Evolutionary conservation across 2,329 filamentous ascomycete species (phyloP).

Genomic region (Colletotrichum higginsianum): DNA sequence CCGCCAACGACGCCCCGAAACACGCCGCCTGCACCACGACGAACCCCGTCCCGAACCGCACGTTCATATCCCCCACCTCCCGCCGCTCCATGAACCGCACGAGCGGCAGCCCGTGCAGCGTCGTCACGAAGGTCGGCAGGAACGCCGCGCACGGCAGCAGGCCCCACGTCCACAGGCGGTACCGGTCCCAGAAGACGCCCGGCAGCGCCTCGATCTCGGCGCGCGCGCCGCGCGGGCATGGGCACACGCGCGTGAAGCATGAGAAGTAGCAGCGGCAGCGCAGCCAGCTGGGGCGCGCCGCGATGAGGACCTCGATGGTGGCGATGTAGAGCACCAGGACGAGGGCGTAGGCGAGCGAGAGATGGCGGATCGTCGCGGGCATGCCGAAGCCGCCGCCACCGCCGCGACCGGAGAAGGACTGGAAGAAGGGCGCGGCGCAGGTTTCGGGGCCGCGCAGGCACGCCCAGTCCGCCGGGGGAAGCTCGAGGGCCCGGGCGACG

Average conservation of each 20-base stretch:
- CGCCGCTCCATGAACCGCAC: constrained; percentile 9
- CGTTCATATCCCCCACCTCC: constrained; percentile 4
- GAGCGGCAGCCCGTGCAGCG: constrained; percentile 25
- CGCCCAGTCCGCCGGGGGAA: constrained; percentile 32
- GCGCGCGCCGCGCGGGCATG: constrained; percentile 40
- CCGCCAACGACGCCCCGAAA: constrained; percentile 7
- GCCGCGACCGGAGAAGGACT: constrained; percentile 18
- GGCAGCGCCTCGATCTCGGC: constrained; percentile 39
- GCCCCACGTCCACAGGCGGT: constrained; percentile 33
- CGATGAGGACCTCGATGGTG: constrained; percentile 16
- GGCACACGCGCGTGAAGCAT: constrained; percentile 33
- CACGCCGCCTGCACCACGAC: neutral
- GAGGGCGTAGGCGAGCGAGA: constrained; percentile 13
- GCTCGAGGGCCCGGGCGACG: constrained; percentile 26
- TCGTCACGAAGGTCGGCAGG: neutral
- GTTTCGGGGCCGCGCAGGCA: constrained; percentile 23
- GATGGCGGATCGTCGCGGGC: neutral
- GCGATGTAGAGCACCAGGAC: neutral
- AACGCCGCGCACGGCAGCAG: constrained; percentile 11
- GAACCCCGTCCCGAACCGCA: constrained; percentile 27
- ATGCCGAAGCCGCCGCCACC: constrained; percentile 4
- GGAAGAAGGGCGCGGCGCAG: constrained; percentile 38
- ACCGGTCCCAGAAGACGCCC: constrained; percentile 39
- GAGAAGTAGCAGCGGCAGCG: constrained; percentile 39
- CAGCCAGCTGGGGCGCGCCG: constrained; percentile 33